Base-by-base conservation (phyloP, 306 rosid species). In the Quercus aquifolioides region DNA sequence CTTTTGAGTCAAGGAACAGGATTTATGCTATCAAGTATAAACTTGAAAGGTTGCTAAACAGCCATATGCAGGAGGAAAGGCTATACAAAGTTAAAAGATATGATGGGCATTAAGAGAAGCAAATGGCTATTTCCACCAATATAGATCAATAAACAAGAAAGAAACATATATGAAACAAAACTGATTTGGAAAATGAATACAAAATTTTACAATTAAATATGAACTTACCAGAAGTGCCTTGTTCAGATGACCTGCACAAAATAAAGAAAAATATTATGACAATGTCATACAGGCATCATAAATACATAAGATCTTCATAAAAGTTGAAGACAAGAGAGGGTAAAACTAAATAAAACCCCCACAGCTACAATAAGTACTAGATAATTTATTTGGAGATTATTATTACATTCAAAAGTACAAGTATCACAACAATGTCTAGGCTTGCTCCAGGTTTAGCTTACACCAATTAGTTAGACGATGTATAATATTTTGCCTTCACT, bases 201-300 rank as follows among this genome's bases (percentile, higher is more conserved):
- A 28, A 19, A 52, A 69, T 69, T 20, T 49, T 43, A 76, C 28
- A 76, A 20, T 59, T 38, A 71, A 81, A 82, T 74, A 76, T 85
- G 74, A 59, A 83, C 92, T 51, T 89, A 94, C 98, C 97, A 78
- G 90, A 90, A 85, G 92, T 51, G 69, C 94, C 89, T 79, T 82
- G 97, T 46, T 94, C 97, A 13, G 97, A 94, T 26, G 76, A 84
- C 88, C 92, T 89, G 86, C 88, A 77, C 71, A 77, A 70, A 51
- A 60, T 55, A 72, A 73, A 80, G 52, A 79, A 73, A 82, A 23
- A 28, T 20, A 55, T 82, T 82, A 51, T 82, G 74, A 85, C 76
- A 82, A 49, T 7, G 12, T 64, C 64, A 25, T 49, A 30, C 8
- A 18, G 11, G n/a, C 15, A 64, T 30, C 70, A 28, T 72, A 58